phyloP scores from a whole-genome alignment of 371 early-diverging fungal genomes.

The Funneliformis caledonium region DNA sequence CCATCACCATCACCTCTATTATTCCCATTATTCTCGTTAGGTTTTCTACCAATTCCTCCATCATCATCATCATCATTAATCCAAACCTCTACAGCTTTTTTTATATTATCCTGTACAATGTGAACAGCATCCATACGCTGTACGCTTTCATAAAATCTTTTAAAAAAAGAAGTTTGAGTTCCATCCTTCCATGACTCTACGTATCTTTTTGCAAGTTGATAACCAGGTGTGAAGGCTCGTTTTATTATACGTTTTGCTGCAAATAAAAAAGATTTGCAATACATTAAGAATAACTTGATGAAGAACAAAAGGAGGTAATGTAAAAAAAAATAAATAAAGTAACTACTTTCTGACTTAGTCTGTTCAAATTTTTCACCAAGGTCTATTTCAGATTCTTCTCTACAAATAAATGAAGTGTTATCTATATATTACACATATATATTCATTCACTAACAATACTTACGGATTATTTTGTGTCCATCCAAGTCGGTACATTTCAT shows the following conservation, averaged over 20 bases:
- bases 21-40: background rate
- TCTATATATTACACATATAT: background rate
- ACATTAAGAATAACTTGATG: background rate
- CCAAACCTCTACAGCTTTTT: constrained; percentile 39
- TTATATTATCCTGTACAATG: constrained; percentile 47
- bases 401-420: background rate
- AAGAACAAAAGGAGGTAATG: background rate
- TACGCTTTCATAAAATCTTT: constrained; percentile 44
- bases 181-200: constrained; percentile 50
- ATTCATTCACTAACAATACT: background rate
- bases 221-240: constrained; percentile 38
- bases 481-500: background rate
- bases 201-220: constrained; percentile 41
- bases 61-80: constrained; percentile 8
- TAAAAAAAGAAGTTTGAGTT: constrained; percentile 49
- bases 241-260: constrained; percentile 25
- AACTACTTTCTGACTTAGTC: constrained; percentile 25
- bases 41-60: background rate
- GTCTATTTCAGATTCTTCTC: constrained; percentile 38
- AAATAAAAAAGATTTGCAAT: background rate
- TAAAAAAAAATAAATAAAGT: background rate
- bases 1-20: constrained; percentile 33
- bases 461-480: background rate
- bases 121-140: constrained; percentile 51
- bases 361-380: constrained; percentile 36